phyloP scores from a whole-genome alignment of 2,329 filamentous ascomycete genomes.

The Phaeosphaeriaceae sp. region DNA sequence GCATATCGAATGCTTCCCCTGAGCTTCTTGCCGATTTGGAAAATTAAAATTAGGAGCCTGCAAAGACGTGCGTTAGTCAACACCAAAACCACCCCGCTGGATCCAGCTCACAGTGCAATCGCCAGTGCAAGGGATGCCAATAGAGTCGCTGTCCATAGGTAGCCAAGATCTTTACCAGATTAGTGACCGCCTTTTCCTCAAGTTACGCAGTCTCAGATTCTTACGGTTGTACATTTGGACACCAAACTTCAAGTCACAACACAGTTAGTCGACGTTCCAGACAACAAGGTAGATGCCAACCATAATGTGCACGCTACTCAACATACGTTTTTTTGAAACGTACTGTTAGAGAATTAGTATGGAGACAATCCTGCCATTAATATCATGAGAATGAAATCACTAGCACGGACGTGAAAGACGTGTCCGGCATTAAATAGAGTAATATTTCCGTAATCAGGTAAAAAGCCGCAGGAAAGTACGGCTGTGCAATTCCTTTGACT shows the following conservation, averaged over 20 bases:
- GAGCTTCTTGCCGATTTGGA: conserved; percentile 57
- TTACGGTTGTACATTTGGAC: conserved; percentile 60
- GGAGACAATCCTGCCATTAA: too few relatives aligned
- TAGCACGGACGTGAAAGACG: neutral
- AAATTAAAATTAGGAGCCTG: conserved; percentile 55
- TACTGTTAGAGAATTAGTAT: too few relatives aligned
- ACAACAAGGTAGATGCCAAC: neutral
- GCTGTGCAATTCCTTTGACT: conserved; percentile 58
- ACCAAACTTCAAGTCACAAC: conserved; percentile 41
- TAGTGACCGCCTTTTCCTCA: conserved; percentile 53
- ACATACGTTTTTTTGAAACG: too few relatives aligned
- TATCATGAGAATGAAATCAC: neutral
- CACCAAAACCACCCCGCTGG: conserved; percentile 32
- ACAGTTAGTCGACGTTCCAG: neutral
- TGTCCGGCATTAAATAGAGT: neutral
- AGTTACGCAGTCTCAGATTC: conserved; percentile 38
- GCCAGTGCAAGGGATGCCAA: conserved; percentile 57
- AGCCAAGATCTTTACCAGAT: conserved; percentile 51
- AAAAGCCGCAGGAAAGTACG: conserved; percentile 56
- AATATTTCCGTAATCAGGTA: conserved; percentile 33
- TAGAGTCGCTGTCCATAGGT: conserved; percentile 58
- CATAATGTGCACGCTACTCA: neutral
- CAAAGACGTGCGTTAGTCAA: conserved; percentile 39
- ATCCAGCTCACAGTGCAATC: conserved; percentile 53
- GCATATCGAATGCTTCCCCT: conserved; percentile 57